Evolutionary conservation across 2,329 filamentous ascomycete genomes (phyloP).

Genomic region (Talaromyces sp.): DNA sequence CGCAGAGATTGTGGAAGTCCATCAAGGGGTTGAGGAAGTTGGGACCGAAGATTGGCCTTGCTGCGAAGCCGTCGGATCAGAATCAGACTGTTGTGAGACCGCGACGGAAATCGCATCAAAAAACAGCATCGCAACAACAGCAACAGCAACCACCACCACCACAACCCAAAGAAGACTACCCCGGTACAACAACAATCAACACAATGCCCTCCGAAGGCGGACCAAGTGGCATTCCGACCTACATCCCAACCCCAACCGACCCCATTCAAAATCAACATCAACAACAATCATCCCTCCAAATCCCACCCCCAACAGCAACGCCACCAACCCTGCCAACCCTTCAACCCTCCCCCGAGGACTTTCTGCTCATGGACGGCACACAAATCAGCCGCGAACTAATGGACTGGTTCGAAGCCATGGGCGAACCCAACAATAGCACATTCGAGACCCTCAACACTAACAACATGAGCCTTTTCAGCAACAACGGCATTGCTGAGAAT

Average conservation of each 20-base stretch:
- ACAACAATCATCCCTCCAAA: conserved; percentile 49
- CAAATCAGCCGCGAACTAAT: conserved; percentile 60
- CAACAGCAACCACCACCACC: neutral
- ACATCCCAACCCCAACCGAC: conserved; percentile 35
- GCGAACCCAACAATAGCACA: conserved; percentile 41
- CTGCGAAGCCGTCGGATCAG: conserved; percentile 26
- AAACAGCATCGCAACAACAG: neutral
- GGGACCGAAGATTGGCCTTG: conserved; percentile 52
- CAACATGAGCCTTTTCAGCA: neutral
- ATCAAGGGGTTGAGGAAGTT: conserved; percentile 58
- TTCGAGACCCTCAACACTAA: neutral
- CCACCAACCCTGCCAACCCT: conserved; percentile 22
- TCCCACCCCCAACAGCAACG: neutral
- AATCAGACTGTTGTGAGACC: conserved; percentile 25
- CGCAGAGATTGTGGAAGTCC: conserved; percentile 61
- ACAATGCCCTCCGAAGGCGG: neutral
- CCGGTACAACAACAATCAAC: too few species aligned
- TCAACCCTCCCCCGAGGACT: conserved; percentile 39
- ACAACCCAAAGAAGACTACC: neutral
- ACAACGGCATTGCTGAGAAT: neutral
- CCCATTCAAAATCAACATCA: conserved; percentile 40
- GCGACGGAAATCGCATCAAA: conserved; percentile 31
- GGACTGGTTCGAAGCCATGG: conserved; percentile 62
- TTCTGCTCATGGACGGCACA: conserved; percentile 53
- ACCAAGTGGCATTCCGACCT: neutral